Evolutionary conservation across 192 early-diverging fungal species (phyloP), one percentile per base, ranked within the genome.

Genomic region (Lobosporangium transversale): DNA sequence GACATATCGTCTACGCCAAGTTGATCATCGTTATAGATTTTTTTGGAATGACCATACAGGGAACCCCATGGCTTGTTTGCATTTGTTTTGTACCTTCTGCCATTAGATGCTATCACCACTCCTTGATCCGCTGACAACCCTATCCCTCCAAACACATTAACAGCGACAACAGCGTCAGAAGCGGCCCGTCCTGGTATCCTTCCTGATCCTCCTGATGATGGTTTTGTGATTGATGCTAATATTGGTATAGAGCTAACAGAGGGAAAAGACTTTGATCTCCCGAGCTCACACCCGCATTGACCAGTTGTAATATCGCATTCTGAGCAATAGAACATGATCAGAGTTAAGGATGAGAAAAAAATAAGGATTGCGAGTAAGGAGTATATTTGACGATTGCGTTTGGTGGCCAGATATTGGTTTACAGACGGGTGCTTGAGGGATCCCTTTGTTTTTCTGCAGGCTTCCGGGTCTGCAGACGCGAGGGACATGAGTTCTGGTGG

Each of bases 371-470:
- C 49, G 1, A 76, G 24, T 29, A 62, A n/a, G 21, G 45, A 52
- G 1, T 53, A 2, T 29, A 57, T 56, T 26, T 67, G 64, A 3
- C 53, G 63, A 36, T 54, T 66, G 7, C 73, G 73, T 29, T 76
- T 76, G 10, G 51, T 53, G 15, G 56, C 26, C 24, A 67, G 73
- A 17, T 31, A 65, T 18, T 67, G 51, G 50, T 76, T 76, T 24
- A 76, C 73, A 11, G 73, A 76, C 0, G 73, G 64, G 23, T 76
- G 73, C 73, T 29, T 76, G 73, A 27, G 67, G 73, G 21, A 48
- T 37, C 45, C 45, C 64, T 30, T 53, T 64, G 36, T 21, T 17
- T n/a, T 53, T 55, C 20, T n/a, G 32, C 27, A 36, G 27, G 23
- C n/a, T n/a, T n/a, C n/a, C n/a, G 23, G 21, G 2, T 21, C 2